Conservation (phyloP, 78 protist genomes). For the Dictyostelium capitatum region DNA sequence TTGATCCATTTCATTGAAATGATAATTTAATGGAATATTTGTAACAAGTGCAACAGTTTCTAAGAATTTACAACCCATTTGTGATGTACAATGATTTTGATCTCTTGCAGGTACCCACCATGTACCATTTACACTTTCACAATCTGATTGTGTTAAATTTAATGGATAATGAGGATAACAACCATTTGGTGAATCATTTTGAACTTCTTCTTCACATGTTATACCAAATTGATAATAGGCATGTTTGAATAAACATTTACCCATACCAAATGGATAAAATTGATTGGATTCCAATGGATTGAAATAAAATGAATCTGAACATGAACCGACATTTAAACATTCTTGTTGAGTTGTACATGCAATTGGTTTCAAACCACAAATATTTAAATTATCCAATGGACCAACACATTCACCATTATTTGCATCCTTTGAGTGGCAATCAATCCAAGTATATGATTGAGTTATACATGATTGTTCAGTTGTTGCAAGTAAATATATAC, state of each 20-base stretch:
- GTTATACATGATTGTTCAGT: background rate
- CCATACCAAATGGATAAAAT: background rate
- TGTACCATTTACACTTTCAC: background rate
- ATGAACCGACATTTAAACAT: background rate
- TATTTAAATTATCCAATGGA: background rate
- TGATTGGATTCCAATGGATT: background rate
- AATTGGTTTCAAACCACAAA: background rate
- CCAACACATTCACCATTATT: background rate
- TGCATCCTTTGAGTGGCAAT: background rate
- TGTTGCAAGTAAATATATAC: background rate
- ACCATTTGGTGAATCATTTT: conserved; percentile 12
- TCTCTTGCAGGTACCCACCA: background rate
- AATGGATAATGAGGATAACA: background rate
- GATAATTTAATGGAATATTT: conserved; percentile 21
- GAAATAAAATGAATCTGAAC: background rate
- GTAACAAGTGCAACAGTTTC: background rate
- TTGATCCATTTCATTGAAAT: conserved; percentile 40
- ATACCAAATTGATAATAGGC: background rate
- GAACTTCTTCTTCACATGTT: background rate
- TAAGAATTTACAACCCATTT: conserved; percentile 5
- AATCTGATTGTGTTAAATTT: background rate
- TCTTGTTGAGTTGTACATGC: background rate
- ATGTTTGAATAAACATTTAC: conserved; percentile 7
- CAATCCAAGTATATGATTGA: background rate
- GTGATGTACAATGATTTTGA: background rate